Percentiles rank a stretch among this genome's conserved stretches.
Evolutionary conservation across 2,329 filamentous ascomycete species (phyloP).

Genomic region (Dothiorella sarmentorum): DNA sequence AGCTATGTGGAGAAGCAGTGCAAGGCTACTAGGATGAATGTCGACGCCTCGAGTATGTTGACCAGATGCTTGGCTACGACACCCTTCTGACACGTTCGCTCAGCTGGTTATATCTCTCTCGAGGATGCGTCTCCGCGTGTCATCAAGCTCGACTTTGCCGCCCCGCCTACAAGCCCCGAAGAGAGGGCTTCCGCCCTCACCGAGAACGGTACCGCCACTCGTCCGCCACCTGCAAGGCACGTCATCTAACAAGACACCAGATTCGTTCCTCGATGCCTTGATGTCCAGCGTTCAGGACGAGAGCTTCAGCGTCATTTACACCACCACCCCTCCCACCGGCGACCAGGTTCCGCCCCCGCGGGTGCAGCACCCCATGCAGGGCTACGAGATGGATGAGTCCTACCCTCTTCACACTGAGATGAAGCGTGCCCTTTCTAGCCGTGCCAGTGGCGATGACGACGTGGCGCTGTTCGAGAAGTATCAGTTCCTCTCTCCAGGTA

Average conservation of each 20-base stretch:
- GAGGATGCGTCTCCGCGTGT: slow-evolving; percentile 4
- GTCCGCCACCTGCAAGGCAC: background rate
- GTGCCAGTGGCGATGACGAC: slow-evolving; percentile 27
- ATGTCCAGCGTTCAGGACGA: slow-evolving; percentile 46
- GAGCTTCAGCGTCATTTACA: slow-evolving; percentile 73
- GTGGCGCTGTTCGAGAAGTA: slow-evolving; percentile 78
- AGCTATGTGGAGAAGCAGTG: slow-evolving; percentile 47
- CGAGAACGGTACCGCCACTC: slow-evolving; percentile 31
- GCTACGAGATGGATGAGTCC: slow-evolving; percentile 63
- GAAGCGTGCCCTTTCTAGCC: slow-evolving; percentile 58
- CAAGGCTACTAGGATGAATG: slow-evolving; percentile 40
- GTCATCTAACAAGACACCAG: slow-evolving; percentile 17
- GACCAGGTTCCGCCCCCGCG: slow-evolving; percentile 20
- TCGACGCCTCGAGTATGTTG: slow-evolving; percentile 41
- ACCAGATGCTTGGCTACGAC: background rate
- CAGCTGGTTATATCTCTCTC: slow-evolving; percentile 19
- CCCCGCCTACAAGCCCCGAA: slow-evolving; percentile 28
- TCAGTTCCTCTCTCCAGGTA: slow-evolving; percentile 88
- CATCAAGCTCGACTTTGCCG: slow-evolving; percentile 41
- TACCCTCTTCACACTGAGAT: slow-evolving; percentile 70
- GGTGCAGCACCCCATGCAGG: slow-evolving; percentile 19
- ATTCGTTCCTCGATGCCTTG: slow-evolving; percentile 44
- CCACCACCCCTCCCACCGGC: slow-evolving; percentile 55
- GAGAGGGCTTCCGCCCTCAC: slow-evolving; percentile 40
- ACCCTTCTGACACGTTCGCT: background rate